Conservation (phyloP, 305 asterid species). For the Withania somnifera region DNA sequence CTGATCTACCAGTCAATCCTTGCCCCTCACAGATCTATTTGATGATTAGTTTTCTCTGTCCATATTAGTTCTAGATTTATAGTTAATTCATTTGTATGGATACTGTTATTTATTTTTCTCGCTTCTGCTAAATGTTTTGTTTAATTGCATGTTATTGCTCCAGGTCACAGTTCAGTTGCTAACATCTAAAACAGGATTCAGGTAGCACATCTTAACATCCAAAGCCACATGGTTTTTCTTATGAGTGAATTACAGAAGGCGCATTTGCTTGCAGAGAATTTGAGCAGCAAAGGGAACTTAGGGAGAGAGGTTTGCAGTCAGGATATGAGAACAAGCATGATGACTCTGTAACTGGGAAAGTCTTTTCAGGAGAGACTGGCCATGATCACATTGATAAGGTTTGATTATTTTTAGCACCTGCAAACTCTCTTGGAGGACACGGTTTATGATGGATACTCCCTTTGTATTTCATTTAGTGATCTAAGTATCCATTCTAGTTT, state of each 20-base stretch:
- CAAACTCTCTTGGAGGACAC: not conserved
- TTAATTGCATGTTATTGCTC: conserved; percentile 27
- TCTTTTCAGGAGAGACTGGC: conserved; percentile 31
- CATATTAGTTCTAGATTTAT: not conserved
- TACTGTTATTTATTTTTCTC: not conserved
- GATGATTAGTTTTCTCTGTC: not conserved
- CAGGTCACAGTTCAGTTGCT: conserved; percentile 92
- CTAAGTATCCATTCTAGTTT: not conserved
- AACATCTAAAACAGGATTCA: conserved; percentile 98
- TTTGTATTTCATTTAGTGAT: not conserved
- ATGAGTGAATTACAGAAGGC: conserved; percentile 1
- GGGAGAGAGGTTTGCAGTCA: conserved; percentile 73
- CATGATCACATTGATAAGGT: conserved; percentile 48
- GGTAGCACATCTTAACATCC: conserved; percentile 38
- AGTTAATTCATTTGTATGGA: not conserved
- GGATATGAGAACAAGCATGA: conserved; percentile 40
- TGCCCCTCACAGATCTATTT: not conserved
- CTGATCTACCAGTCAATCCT: not conserved
- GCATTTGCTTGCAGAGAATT: conserved; percentile 62
- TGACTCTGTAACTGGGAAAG: conserved; percentile 36
- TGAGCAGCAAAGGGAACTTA: conserved; percentile 97
- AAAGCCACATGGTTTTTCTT: not conserved
- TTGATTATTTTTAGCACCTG: not conserved
- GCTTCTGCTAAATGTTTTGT: conserved; percentile 9
- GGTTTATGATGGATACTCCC: not conserved